Percentiles rank a stretch among this genome's conserved stretches.
Conservation (phyloP, 176 grass and related monocot species). For the Aegilops tauschii region DNA sequence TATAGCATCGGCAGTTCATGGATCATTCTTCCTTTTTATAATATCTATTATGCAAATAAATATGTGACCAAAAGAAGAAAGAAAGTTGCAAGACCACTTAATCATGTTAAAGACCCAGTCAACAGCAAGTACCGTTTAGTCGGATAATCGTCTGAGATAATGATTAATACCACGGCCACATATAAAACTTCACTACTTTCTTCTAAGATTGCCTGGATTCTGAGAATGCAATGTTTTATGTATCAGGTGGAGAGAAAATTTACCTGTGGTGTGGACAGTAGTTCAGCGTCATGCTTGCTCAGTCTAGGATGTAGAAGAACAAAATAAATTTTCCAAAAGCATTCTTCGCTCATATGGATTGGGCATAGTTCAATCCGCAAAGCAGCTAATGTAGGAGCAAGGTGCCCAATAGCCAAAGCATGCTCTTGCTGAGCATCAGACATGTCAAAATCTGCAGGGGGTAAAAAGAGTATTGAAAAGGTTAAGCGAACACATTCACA, state of each 20-base stretch:
- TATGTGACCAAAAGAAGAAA: neutral
- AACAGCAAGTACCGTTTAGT: neutral
- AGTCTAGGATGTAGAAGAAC: constrained; percentile 96
- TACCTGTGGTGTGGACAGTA: constrained; percentile 91
- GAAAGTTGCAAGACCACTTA: neutral
- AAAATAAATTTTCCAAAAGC: constrained; percentile 99
- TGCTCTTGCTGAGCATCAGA: constrained; percentile 87
- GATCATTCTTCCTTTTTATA: neutral
- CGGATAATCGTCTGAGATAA: neutral
- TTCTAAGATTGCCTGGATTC: neutral
- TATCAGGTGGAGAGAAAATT: neutral
- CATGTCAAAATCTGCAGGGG: constrained; percentile 83
- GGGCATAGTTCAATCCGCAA: constrained; percentile 91
- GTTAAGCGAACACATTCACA: neutral
- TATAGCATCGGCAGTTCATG: neutral
- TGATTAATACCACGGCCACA: neutral
- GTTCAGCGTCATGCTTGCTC: constrained; percentile 74
- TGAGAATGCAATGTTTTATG: neutral
- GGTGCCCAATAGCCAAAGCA: constrained; percentile 63
- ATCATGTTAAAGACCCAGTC: neutral
- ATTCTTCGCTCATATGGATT: constrained; percentile 75
- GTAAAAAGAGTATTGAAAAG: constrained; percentile 21
- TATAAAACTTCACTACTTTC: neutral
- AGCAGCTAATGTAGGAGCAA: constrained; percentile 78
- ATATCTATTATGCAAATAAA: neutral